phyloP scores from a whole-genome alignment of 176 grass and related monocot genomes.

The Paspalum vaginatum region DNA sequence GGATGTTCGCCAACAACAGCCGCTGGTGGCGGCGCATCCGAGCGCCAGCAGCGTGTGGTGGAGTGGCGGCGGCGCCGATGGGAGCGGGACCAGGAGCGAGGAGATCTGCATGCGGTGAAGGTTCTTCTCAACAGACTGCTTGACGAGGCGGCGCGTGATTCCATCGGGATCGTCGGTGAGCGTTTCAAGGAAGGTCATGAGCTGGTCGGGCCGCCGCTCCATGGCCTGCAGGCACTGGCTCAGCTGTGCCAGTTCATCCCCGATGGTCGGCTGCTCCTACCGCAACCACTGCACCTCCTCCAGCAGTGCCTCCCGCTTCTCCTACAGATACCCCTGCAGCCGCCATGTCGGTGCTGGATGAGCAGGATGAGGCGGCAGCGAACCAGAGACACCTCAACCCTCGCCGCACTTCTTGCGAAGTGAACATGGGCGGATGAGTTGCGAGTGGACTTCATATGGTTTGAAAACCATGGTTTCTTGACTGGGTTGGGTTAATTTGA shows the following conservation, averaged over 20 bases:
- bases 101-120: slow-evolving; percentile 20
- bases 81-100: background rate
- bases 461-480: too few species aligned
- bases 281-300: slow-evolving; percentile 55
- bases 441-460: too few species aligned
- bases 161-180: slow-evolving; percentile 55
- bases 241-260: slow-evolving; percentile 60
- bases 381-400: too few species aligned
- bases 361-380: background rate
- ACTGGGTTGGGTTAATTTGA: too few species aligned
- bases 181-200: slow-evolving; percentile 65
- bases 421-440: too few species aligned
- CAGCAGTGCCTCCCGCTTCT: background rate
- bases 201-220: slow-evolving; percentile 58
- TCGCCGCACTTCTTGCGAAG: slow-evolving; percentile 52
- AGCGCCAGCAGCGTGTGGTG: slow-evolving; percentile 17
- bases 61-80: background rate
- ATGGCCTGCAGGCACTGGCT: slow-evolving; percentile 57
- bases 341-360: background rate
- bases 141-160: slow-evolving; percentile 41
- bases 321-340: background rate
- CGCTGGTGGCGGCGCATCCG: too few species aligned
- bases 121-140: slow-evolving; percentile 52
- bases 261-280: slow-evolving; percentile 60
- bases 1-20: too few species aligned